phyloP scores from a whole-genome alignment of 805 yeast species.

The Huiozyma sinensis region DNA sequence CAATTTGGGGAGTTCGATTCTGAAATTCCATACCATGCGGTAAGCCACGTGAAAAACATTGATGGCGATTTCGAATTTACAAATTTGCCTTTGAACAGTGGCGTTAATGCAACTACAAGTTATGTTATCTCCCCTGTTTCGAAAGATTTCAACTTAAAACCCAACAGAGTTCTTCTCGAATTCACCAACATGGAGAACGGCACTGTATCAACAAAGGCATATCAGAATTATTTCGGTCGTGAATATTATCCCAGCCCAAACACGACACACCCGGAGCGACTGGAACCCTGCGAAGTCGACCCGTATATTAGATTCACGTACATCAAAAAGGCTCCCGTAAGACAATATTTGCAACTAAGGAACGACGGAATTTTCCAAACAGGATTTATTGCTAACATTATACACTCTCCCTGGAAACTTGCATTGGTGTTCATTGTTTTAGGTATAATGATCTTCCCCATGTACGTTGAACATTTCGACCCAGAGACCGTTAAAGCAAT shows the following conservation, averaged over 20 bases:
- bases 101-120: conserved; percentile 19
- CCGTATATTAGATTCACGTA: conserved; percentile 18
- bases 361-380: conserved; percentile 25
- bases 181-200: conserved; percentile 13
- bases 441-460: conserved; percentile 24
- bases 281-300: conserved; percentile 13
- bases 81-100: conserved; percentile 19
- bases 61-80: conserved; percentile 22
- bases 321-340: conserved; percentile 22
- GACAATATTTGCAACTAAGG: conserved; percentile 28
- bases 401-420: conserved; percentile 31
- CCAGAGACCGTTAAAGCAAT: conserved; percentile 31
- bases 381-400: conserved; percentile 30
- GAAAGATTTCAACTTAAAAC: conserved; percentile 24
- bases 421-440: conserved; percentile 24
- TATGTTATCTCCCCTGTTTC: conserved; percentile 23
- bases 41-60: conserved; percentile 7
- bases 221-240: conserved; percentile 24
- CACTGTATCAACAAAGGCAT: conserved; percentile 14
- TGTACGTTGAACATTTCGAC: conserved; percentile 31
- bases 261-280: conserved; percentile 21
- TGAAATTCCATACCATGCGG: conserved; percentile 6
- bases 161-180: conserved; percentile 25
- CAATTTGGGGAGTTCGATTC: conserved; percentile 18
- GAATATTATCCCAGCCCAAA: conserved; percentile 28